These are phyloP conservation scores for Gossypium mustelinum DNA, from an alignment of 345 rosid genomes.

Conservation along the genomic window DNA sequence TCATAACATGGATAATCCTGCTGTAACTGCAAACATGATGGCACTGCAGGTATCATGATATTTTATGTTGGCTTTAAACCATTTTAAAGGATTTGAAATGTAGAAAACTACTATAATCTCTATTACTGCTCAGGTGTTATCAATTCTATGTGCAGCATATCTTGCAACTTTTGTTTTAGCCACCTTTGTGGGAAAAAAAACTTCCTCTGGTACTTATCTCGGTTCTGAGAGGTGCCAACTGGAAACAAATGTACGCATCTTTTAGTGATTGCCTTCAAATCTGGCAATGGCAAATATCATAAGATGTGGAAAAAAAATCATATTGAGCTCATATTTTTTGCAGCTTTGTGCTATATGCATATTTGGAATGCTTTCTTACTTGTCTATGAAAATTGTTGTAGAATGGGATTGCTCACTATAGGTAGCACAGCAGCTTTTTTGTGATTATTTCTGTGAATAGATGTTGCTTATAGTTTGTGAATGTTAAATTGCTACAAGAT, in stretches of 20 bases:
- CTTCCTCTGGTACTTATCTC: background rate
- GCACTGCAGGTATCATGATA: constrained; percentile 62
- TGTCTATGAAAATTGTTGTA: background rate
- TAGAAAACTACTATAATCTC: background rate
- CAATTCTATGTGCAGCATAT: background rate
- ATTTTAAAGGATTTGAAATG: background rate
- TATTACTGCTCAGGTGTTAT: background rate
- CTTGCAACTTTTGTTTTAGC: background rate
- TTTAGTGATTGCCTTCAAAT: background rate
- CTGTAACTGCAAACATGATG: constrained; percentile 63
- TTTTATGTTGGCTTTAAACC: background rate
- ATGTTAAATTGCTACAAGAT: background rate
- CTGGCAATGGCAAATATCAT: background rate
- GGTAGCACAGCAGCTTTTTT: background rate
- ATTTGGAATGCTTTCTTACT: background rate
- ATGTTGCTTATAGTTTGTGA: background rate
- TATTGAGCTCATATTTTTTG: background rate
- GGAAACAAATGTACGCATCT: background rate
- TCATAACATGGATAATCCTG: constrained; percentile 77
- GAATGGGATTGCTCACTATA: background rate
- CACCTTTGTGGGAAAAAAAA: background rate
- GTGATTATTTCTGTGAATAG: background rate
- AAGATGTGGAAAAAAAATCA: background rate
- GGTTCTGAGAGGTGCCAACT: background rate
- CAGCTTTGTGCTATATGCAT: too few species aligned